phyloP scores from a whole-genome alignment of 129 eudicot species.

The Helianthus tuberosus region DNA sequence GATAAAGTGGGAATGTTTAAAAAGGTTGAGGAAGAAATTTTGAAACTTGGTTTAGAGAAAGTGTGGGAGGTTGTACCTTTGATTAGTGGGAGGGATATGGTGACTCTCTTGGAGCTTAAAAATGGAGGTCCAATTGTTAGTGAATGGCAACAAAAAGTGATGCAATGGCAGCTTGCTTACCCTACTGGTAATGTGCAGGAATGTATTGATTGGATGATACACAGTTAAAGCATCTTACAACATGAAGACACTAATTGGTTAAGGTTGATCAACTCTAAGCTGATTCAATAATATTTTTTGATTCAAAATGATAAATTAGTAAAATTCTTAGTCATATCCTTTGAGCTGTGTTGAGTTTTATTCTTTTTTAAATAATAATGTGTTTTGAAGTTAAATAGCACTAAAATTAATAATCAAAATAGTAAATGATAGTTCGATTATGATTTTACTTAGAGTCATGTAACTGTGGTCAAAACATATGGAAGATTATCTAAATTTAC shows the following conservation, averaged over 20 bases:
- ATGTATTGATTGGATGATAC: slow-evolving; percentile 76
- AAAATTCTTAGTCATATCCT: too few relatives aligned
- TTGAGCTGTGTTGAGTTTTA: too few relatives aligned
- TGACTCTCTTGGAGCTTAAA: slow-evolving; percentile 61
- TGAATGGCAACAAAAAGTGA: slow-evolving; percentile 75
- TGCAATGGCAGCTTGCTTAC: slow-evolving; percentile 90
- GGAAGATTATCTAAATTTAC: too few relatives aligned
- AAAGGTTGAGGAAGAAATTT: slow-evolving; percentile 15
- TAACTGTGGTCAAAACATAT: too few relatives aligned
- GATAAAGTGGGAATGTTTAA: slow-evolving; percentile 1
- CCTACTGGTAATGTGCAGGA: slow-evolving; percentile 68
- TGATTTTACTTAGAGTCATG: too few relatives aligned
- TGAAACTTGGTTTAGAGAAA: slow-evolving; percentile 47
- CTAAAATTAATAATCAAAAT: too few relatives aligned
- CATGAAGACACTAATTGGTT: not conserved
- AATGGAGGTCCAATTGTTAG: slow-evolving; percentile 72
- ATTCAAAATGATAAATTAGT: too few relatives aligned
- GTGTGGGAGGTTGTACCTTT: slow-evolving; percentile 79
- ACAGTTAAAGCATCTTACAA: slow-evolving; percentile 52
- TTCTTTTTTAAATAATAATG: too few relatives aligned
- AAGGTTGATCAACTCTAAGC: too few relatives aligned
- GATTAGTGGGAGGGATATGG: slow-evolving; percentile 72
- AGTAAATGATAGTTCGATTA: too few relatives aligned
- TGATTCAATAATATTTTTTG: too few relatives aligned
- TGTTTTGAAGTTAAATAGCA: too few relatives aligned